Evolutionary conservation across 371 early-diverging fungal genomes (phyloP), one percentile per base, ranked within the genome.

Genomic region (Mucor sp.): DNA sequence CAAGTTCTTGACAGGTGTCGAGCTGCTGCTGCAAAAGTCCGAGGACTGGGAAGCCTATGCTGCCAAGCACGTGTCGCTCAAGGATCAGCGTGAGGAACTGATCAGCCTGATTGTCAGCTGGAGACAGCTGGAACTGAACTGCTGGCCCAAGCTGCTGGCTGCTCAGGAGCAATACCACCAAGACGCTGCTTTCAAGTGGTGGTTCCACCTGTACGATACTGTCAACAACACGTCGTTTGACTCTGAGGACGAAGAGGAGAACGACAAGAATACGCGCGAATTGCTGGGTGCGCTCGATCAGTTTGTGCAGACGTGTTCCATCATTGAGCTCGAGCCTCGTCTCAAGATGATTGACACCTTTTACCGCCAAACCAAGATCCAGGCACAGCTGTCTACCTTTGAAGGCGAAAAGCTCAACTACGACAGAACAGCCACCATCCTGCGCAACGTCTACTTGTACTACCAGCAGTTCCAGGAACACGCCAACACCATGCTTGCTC

Each of bases 1-100:
- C 77, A 95, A 95, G 77, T 86, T 97, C 39, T 75, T 99, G 66
- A 91, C 95, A 0, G 98, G 95, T 39, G 60, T 97, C 47, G 98
- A 99, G 74, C 72, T 93, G 30, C 75, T 99, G 33, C 74, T 98
- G 30, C 87, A 87, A 64, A 94, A 95, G 62, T 91, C 94, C 8
- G 90, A 95, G 74, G 98, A 97, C 74, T 99, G 99, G 99, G 93
- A 98, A 79, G 84, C 88, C 9, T 95, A 94, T 68, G 96, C 97
- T 14, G 90, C 92, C 62, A 83, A 89, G 32, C 93, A 93, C 35
- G 90, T 93, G 7, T 94, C 97, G 4, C 61, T 99, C 33, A 85
- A 89, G 44, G 75, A 73, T 6, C 82, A 89, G 63, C 90, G 94
- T 56, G 87, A 90, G 12, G 89, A 91, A n/a, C 76, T 96, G 2